Conservation (phyloP, 495 filamentous ascomycete species). For the Hyaloscypha variabilis region DNA sequence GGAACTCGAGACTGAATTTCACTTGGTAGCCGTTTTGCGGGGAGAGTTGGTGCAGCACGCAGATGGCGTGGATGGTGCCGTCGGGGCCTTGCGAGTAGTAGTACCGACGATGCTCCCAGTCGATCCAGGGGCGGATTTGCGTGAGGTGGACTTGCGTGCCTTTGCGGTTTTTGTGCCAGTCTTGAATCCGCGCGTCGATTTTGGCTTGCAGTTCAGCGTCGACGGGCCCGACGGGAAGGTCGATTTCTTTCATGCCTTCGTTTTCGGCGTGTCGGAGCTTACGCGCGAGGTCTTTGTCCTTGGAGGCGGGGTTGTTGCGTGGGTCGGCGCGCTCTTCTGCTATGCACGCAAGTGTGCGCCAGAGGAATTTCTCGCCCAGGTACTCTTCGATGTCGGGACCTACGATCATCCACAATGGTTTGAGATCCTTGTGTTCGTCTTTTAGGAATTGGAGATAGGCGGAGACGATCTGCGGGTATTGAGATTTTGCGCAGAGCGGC, state of each 20-base stretch:
- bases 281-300: slow-evolving; percentile 56
- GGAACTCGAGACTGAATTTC: slow-evolving; percentile 88
- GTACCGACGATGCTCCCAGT: slow-evolving; percentile 77
- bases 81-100: slow-evolving; percentile 71
- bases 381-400: slow-evolving; percentile 70
- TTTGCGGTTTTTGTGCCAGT: slow-evolving; percentile 80
- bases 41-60: slow-evolving; percentile 73
- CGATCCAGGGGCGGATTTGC: slow-evolving; percentile 80
- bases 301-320: slow-evolving; percentile 27
- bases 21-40: slow-evolving; percentile 82
- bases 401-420: slow-evolving; percentile 81
- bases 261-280: slow-evolving; percentile 78
- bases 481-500: slow-evolving; percentile 72
- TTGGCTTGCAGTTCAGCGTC: slow-evolving; percentile 63
- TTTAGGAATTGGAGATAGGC: slow-evolving; percentile 75
- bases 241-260: slow-evolving; percentile 74
- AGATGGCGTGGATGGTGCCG: slow-evolving; percentile 70
- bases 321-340: slow-evolving; percentile 81
- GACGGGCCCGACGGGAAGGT: slow-evolving; percentile 60
- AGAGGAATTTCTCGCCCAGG: slow-evolving; percentile 73
- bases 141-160: slow-evolving; percentile 85
- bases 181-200: slow-evolving; percentile 69
- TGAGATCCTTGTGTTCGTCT: slow-evolving; percentile 62
- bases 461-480: slow-evolving; percentile 70
- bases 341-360: slow-evolving; percentile 82